Conservation (phyloP, 2,329 filamentous ascomycete genomes). For the Blastomyces parvus region DNA sequence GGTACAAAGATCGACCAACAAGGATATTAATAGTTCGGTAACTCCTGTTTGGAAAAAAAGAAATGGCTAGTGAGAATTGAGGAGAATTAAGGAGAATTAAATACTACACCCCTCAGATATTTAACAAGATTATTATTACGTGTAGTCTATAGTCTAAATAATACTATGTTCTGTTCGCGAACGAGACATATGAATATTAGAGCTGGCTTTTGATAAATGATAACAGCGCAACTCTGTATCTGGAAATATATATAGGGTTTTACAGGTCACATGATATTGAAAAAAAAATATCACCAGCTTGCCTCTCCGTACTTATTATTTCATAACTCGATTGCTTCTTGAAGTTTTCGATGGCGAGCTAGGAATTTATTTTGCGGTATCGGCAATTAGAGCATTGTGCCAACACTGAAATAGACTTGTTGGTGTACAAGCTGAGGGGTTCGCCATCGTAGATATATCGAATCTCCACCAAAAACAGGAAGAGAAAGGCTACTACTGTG, state of each 20-base stretch:
- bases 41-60: background rate
- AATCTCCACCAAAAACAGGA: background rate
- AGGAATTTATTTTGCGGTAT: background rate
- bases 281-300: background rate
- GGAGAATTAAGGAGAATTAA: background rate
- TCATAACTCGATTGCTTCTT: background rate
- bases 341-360: background rate
- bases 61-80: background rate
- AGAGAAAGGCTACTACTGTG: background rate
- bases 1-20: background rate
- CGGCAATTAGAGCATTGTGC: background rate
- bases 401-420: background rate
- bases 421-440: background rate
- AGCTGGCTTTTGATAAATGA: too few relatives aligned
- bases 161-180: background rate
- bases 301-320: background rate
- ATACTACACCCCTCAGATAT: background rate
- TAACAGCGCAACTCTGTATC: too few relatives aligned
- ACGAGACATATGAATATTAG: background rate
- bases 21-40: background rate
- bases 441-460: background rate
- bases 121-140: background rate
- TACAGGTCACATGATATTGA: background rate
- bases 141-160: background rate
- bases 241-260: background rate